Conservation (phyloP, 169 alveolate species). For the Amoebophrya sp. region DNA sequence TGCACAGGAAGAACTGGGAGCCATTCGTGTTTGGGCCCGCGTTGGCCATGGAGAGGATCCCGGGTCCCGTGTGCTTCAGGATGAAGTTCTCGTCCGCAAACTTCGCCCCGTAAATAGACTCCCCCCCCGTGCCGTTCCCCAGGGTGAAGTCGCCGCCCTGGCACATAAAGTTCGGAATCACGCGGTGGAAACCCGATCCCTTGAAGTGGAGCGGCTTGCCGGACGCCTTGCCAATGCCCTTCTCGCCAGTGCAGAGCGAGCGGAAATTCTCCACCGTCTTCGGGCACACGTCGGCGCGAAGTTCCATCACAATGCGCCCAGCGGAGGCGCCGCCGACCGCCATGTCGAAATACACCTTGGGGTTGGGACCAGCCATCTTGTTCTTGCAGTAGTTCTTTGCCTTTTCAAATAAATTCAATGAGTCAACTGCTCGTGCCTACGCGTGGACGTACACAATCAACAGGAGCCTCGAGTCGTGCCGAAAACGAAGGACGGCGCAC, state of each 20-base stretch:
- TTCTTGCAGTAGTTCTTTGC: too few species aligned
- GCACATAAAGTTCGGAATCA: constrained; percentile 78
- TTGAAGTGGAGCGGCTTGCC: constrained; percentile 62
- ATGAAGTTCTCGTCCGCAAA: constrained; percentile 77
- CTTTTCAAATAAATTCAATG: too few species aligned
- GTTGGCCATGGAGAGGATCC: constrained; percentile 79
- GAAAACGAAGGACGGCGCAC: too few species aligned
- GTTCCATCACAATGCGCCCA: constrained; percentile 75
- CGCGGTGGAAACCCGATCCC: constrained; percentile 72
- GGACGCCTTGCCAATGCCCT: constrained; percentile 27
- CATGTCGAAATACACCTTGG: constrained; percentile 63
- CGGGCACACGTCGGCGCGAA: constrained; percentile 83
- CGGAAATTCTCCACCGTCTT: constrained; percentile 89
- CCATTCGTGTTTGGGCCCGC: constrained; percentile 40
- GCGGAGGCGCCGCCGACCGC: constrained; percentile 46
- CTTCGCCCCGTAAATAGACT: constrained; percentile 72
- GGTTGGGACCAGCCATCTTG: constrained; percentile 53
- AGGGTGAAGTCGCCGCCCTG: constrained; percentile 89
- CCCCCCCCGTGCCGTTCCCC: constrained; percentile 85
- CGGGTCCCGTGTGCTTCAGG: constrained; percentile 66
- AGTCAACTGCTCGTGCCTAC: too few species aligned
- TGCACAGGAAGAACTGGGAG: constrained; percentile 78
- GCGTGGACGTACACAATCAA: too few species aligned
- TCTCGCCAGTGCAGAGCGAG: constrained; percentile 86
- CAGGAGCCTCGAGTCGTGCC: too few species aligned